A percentile compares a stretch with the other conserved stretches of the same genome.
phyloP scores from a whole-genome alignment of 1,284 basidiomycete species.

The Heterobasidion parviporum region DNA sequence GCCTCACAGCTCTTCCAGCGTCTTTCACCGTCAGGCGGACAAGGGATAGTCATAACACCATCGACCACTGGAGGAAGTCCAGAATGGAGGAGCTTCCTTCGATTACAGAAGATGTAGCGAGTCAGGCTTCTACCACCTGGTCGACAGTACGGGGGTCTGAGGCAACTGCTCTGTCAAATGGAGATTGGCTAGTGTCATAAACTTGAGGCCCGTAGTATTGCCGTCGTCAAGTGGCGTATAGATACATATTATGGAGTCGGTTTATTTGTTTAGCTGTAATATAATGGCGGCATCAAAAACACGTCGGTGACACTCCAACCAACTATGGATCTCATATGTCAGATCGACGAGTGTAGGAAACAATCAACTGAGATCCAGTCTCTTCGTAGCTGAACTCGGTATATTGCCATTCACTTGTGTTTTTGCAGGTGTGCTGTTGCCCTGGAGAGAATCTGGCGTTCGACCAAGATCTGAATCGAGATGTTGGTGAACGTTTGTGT shows the following conservation, averaged over 20 bases:
- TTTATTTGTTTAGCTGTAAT: too few species aligned
- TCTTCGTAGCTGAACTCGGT: background rate
- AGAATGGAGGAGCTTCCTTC: background rate
- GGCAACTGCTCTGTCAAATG: background rate
- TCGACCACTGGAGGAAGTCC: background rate
- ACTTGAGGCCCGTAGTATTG: too few species aligned
- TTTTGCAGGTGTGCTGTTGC: slow-evolving; percentile 40
- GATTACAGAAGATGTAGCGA: background rate
- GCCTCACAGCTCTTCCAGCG: too few species aligned
- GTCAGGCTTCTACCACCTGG: background rate
- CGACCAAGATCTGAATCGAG: slow-evolving; percentile 21
- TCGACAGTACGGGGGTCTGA: background rate
- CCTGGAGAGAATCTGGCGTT: slow-evolving; percentile 54
- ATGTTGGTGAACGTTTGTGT: background rate
- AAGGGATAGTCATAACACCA: background rate
- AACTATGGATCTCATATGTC: background rate
- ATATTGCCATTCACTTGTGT: slow-evolving; percentile 14
- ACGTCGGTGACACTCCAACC: background rate
- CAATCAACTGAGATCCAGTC: background rate
- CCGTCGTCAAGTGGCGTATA: too few species aligned
- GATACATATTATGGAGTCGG: too few species aligned
- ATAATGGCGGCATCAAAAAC: background rate
- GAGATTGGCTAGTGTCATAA: background rate
- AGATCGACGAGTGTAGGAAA: background rate
- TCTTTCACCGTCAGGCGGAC: background rate